Percentiles rank a stretch among this genome's conserved stretches.
Evolutionary conservation across 257 asterid species (phyloP).

Genomic region (Solanum chilense): DNA sequence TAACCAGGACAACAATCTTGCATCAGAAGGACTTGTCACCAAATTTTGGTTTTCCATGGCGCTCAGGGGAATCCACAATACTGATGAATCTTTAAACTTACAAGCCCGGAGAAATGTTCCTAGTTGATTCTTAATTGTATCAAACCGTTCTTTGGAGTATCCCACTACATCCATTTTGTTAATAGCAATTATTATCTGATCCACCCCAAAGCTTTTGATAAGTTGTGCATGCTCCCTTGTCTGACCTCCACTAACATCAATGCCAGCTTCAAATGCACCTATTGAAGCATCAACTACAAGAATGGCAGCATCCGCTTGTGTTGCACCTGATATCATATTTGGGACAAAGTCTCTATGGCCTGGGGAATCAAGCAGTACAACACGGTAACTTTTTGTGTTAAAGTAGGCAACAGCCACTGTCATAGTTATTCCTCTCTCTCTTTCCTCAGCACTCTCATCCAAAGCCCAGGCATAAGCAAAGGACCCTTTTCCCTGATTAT

Average conservation of each 20-base stretch:
- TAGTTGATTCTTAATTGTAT: constrained; percentile 55
- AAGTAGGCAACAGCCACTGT: constrained; percentile 91
- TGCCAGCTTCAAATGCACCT: constrained; percentile 93
- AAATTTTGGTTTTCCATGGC: constrained; percentile 91
- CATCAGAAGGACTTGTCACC: constrained; percentile 40
- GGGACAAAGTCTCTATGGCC: constrained; percentile 98
- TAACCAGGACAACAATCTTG: constrained; percentile 57
- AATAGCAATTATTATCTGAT: constrained; percentile 72
- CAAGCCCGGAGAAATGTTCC: constrained; percentile 67
- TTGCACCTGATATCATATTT: constrained; percentile 97
- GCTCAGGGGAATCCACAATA: constrained; percentile 79
- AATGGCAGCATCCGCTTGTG: constrained; percentile 99
- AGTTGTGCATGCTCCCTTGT: constrained; percentile 91
- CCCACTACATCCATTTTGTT: constrained; percentile 92
- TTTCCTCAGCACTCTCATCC: constrained; percentile 94
- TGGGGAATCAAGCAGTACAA: constrained; percentile 95
- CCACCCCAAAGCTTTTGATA: constrained; percentile 90
- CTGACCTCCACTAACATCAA: constrained; percentile 75
- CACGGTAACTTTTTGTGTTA: constrained; percentile 51
- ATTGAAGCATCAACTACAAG: constrained; percentile 81
- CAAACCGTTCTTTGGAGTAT: constrained; percentile 77
- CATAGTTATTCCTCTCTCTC: constrained; percentile 99
- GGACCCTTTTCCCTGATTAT: constrained; percentile 85
- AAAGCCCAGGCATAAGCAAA: constrained; percentile 99
- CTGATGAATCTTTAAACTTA: constrained; percentile 70